Base-by-base conservation (phyloP, 2,329 filamentous ascomycete genomes). In the Sporothrix protearum region DNA sequence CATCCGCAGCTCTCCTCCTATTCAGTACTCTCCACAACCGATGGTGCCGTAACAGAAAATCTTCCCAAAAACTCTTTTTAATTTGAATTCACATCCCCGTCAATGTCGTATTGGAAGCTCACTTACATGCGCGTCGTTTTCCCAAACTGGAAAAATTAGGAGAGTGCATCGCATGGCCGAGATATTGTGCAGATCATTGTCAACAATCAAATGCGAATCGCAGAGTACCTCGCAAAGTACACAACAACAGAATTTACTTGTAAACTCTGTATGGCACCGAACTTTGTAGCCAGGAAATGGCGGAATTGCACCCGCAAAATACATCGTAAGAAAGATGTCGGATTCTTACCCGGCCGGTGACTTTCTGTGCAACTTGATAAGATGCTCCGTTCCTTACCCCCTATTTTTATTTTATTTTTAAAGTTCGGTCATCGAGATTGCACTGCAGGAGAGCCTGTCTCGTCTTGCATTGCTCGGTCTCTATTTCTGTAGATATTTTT, bases 291-390 rank as follows among this genome's bases (percentile, higher is more conserved):
- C 30, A 61, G 55, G 55, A 39, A 61, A 61, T 33, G 39, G 55
- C 55, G 55, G 55, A 61, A 61, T 61, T 39, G 12, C 55, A 39
- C 55, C 55, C 55, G 55, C 55, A 39, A 61, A 61, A 61, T 39
- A n/a, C n/a, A n/a, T n/a, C n/a, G n/a, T n/a, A 39, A 61, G 55
- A 61, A 61, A 36, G 1, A 59, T n/a, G 16, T 61, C 30, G 39
- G 30, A 22, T 19, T 12, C 30, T 36, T 39, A 22, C 30, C 19
- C 55, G 30, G 30, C 30, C 55, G 55, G 30, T 5, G 30, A 33
- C 55, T 53, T 22, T 9, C 28, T 53, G 49, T 28, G 14, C 22
- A 14, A 53, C 49, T 10, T 53, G 49, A 53, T 53, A 10, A 53
- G 49, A 10, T 53, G 25, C 49, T 6, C 7, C 1, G 47, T 39